Evolutionary conservation across 2,329 filamentous ascomycete genomes (phyloP).

Genomic region (Aspergillaceae sp.): DNA sequence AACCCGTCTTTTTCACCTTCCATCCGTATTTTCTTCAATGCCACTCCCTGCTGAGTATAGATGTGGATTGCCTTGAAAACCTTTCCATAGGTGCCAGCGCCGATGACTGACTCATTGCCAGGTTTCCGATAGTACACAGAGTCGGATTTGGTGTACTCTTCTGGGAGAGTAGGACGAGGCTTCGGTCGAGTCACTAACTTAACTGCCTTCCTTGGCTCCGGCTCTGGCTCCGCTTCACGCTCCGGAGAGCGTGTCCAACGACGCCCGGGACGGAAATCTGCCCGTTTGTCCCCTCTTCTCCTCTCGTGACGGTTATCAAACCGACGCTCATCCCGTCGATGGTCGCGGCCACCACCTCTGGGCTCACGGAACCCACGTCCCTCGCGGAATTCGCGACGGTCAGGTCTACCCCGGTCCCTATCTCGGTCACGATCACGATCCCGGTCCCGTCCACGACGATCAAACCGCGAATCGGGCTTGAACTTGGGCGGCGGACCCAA

Average conservation of each 20-base stretch:
- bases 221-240: constrained; percentile 23
- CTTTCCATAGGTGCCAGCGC: constrained; percentile 90
- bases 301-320: constrained; percentile 34
- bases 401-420: constrained; percentile 22
- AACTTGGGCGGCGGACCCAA: constrained; percentile 30
- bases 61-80: constrained; percentile 85
- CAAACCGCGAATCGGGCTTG: constrained; percentile 33
- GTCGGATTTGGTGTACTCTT: constrained; percentile 67
- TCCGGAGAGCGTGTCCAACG: constrained; percentile 42
- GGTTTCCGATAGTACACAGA: constrained; percentile 93
- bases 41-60: constrained; percentile 68
- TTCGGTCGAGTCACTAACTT: constrained; percentile 64
- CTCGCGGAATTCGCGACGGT: constrained; percentile 28
- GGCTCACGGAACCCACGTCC: constrained; percentile 22
- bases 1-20: constrained; percentile 99
- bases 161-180: constrained; percentile 58
- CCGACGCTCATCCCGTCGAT: constrained; percentile 33
- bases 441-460: constrained; percentile 33
- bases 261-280: constrained; percentile 35
- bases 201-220: constrained; percentile 46
- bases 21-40: constrained; percentile 98
- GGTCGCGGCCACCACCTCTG: constrained; percentile 17
- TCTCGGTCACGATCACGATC: constrained; percentile 21
- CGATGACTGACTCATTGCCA: constrained; percentile 94
- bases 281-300: constrained; percentile 25